Percentiles rank a stretch among this genome's conserved stretches.
phyloP scores from a whole-genome alignment of 257 asterid genomes.

The Hygrophila difformis region DNA sequence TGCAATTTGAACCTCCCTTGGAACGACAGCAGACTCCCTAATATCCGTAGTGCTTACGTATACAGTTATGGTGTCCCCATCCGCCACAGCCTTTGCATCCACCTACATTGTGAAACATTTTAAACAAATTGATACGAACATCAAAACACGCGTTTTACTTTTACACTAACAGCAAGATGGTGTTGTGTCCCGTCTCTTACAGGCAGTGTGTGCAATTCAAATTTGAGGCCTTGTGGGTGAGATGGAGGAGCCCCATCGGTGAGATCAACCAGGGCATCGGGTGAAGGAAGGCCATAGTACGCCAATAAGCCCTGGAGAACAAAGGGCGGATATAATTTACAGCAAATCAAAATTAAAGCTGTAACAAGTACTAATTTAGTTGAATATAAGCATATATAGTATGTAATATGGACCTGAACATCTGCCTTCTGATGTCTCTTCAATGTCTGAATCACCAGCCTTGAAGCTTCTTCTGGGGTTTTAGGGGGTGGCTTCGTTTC shows the following conservation, averaged over 20 bases:
- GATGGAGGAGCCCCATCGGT: slow-evolving; percentile 38
- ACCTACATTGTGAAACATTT: slow-evolving; percentile 30
- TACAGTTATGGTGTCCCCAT: slow-evolving; percentile 88
- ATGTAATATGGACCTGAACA: slow-evolving; percentile 91
- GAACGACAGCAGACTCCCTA: slow-evolving; percentile 63
- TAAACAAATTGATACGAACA: too few species aligned
- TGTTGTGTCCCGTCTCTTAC: too few species aligned
- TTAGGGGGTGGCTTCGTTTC: slow-evolving; percentile 80
- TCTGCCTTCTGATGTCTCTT: slow-evolving; percentile 85
- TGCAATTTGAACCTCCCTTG: slow-evolving; percentile 52
- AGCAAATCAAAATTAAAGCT: too few species aligned
- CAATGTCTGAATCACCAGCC: slow-evolving; percentile 69
- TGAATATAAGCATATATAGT: too few species aligned
- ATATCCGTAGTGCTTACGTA: slow-evolving; percentile 50
- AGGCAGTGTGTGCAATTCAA: slow-evolving; percentile 76
- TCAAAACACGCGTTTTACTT: too few species aligned
- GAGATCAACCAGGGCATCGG: slow-evolving; percentile 61
- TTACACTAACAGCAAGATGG: too few species aligned
- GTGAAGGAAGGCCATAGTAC: slow-evolving; percentile 76
- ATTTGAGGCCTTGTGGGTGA: slow-evolving; percentile 53
- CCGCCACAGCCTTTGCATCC: slow-evolving; percentile 88
- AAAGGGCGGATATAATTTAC: too few species aligned
- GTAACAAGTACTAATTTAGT: neutral
- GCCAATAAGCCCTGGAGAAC: slow-evolving; percentile 46
- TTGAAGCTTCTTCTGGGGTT: slow-evolving; percentile 78